phyloP scores from a whole-genome alignment of 2,329 filamentous ascomycete species.

The Bipolaris gigantea region DNA sequence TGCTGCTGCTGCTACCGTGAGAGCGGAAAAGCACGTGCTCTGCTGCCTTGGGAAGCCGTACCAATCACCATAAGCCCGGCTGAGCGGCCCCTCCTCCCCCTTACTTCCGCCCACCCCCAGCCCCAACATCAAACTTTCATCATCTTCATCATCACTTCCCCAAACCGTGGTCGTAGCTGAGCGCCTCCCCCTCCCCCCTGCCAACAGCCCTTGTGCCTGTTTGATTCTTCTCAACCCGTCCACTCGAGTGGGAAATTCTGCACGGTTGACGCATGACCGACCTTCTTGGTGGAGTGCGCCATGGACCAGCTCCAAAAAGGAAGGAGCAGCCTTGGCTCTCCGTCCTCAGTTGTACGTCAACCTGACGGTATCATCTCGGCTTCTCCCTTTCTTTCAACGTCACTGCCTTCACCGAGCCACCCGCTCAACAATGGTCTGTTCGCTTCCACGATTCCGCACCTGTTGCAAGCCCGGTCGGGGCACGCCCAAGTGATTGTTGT shows the following conservation, averaged over 20 bases:
- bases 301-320: constrained; percentile 4
- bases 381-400: not conserved
- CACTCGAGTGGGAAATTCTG: not conserved
- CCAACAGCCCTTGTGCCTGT: not conserved
- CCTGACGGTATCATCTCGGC: constrained; percentile 6
- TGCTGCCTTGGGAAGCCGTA: constrained; percentile 14
- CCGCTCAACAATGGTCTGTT: constrained; percentile 31
- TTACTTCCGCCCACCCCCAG: constrained; percentile 25
- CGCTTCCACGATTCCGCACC: constrained; percentile 25
- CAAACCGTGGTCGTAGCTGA: not conserved
- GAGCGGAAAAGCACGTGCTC: constrained; percentile 2
- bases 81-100: not conserved
- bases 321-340: constrained; percentile 4
- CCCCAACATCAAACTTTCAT: constrained; percentile 8
- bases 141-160: not conserved
- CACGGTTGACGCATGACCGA: constrained; percentile 7
- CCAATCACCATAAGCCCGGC: constrained; percentile 29
- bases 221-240: not conserved
- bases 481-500: constrained; percentile 14
- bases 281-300: not conserved
- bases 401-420: constrained; percentile 8
- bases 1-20: not conserved
- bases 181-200: not conserved
- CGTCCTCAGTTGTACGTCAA: not conserved
- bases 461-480: constrained; percentile 26